Base-by-base conservation (phyloP, 495 filamentous ascomycete genomes). In the Cenococcum geophilum region DNA sequence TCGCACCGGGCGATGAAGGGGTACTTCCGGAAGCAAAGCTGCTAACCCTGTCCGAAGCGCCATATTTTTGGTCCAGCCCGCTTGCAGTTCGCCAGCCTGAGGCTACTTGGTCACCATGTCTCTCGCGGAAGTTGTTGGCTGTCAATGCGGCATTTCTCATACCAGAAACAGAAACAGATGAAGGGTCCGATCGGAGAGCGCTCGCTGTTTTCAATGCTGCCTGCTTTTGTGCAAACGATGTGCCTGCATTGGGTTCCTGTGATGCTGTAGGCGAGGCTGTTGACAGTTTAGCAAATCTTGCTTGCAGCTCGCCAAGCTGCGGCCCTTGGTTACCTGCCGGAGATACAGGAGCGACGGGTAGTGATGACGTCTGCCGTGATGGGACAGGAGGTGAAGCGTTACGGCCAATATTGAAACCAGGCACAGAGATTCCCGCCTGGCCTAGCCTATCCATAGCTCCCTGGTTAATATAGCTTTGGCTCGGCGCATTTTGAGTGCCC, bases 371-470 rank as follows among this genome's bases (percentile, higher is more conserved):
- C 20, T 61, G 59, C 11, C 65, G 61, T 53, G 53, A 66, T 49
- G 64, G 62, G 42, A 68, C 70, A 57, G 58, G 56, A 40, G 68
- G 63, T 54, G 71, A 60, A 23, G 69, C 51, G 57, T 63, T 55
- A 21, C 64, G 68, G 12, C 84, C 85, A 62, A 96, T 95, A 16
- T 87, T 87, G 45, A 96, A 77, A 0, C 81, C 88, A 1, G 92
- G 89, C 1, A 97, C 90, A 0, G 85, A 89, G 47, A 96, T 79
- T 3, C 92, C 92, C 5, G 91, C 86, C 57, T 83, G 80, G 18
- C 86, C 81, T 6, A 97, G 78, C 22, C 90, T 80, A 37, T 75
- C 77, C 36, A 88, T 69, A 18, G 90, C 82, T 2, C 77, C 81
- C 68, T 89, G 86, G 60, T 92, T 92, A 23, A 92, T 67, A 70